Conservation (phyloP, 2,329 filamentous ascomycete species). For the Penicillium sp. region DNA sequence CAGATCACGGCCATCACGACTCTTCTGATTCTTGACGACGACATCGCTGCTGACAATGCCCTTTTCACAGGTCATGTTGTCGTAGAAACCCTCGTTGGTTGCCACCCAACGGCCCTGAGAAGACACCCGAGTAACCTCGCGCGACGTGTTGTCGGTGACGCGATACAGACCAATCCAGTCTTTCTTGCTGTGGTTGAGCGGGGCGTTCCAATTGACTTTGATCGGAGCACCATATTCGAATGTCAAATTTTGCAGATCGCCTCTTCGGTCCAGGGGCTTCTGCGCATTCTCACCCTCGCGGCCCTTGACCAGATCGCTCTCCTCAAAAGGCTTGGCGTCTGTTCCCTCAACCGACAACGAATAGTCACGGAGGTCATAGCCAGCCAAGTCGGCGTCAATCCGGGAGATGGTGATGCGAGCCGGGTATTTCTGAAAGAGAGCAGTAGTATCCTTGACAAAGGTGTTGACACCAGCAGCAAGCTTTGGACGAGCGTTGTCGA, state of each 20-base stretch:
- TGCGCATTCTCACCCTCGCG: conserved; percentile 68
- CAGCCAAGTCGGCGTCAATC: conserved; percentile 71
- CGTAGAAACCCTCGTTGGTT: conserved; percentile 69
- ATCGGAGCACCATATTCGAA: conserved; percentile 90
- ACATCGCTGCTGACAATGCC: conserved; percentile 69
- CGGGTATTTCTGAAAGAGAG: conserved; percentile 83
- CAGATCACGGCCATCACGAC: conserved; percentile 51
- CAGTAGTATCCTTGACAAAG: conserved; percentile 79
- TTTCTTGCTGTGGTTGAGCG: conserved; percentile 75
- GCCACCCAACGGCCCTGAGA: conserved; percentile 87
- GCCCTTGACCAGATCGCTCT: conserved; percentile 58
- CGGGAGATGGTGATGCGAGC: conserved; percentile 76
- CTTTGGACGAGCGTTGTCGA: conserved; percentile 79
- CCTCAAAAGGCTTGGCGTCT: conserved; percentile 46
- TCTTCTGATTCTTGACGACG: conserved; percentile 44
- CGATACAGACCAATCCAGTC: conserved; percentile 97
- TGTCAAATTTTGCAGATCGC: conserved; percentile 64
- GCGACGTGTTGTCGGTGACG: conserved; percentile 85
- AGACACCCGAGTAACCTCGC: conserved; percentile 74
- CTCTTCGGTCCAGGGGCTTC: conserved; percentile 55
- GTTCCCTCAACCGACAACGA: conserved; percentile 67
- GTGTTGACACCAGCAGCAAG: conserved; percentile 79
- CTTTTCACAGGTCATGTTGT: conserved; percentile 65
- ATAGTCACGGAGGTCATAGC: conserved; percentile 74
- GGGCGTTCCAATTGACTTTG: conserved; percentile 83